Evolutionary conservation across 1,284 basidiomycete genomes (phyloP), one percentile per base, ranked within the genome.

Genomic region (Ganoderma leucocontextum): DNA sequence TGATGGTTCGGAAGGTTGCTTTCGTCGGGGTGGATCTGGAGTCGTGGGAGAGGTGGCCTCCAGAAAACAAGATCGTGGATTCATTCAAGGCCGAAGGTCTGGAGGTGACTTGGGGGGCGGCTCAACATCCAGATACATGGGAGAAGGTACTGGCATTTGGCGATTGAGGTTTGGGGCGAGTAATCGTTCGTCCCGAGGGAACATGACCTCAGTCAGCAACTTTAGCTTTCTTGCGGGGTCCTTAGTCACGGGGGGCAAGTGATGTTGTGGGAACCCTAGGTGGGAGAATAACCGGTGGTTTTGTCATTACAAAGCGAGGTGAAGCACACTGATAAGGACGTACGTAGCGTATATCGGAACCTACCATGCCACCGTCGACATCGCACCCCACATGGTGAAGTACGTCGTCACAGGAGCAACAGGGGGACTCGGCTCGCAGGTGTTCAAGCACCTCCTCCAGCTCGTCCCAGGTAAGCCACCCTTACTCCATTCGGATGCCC

Each of bases 361-460:
- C 13, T 41, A 41, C 12, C 13, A 13, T 13, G 12, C 47, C n/a
- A 47, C 25, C 52, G 17, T 6, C 4, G 22, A 12, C 52, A 47
- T 38, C 55, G 4, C 35, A 38, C 12, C 8, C 17, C 17, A 19
- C 25, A 64, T 64, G 63, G 36, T 42, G 15, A 64, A 64, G 33
- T 64, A 58, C 55, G 63, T 64, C 29, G 17, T 82, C 33, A 82
- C 81, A 10, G 82, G 81, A 12, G 74, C 80, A 12, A 82, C 81
- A 0, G 82, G 82, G 42, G 76, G 76, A 38, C 78, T 82, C 29
- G 81, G 82, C 39, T 79, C 79, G 13, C 76, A 77, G 36, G 76
- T 81, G 36, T 74, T 83, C 68, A 78, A 78, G 63, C 69, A 81
- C 67, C 76, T 82, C 52, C 74, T 79, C 42, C 67, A 71, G 47